Percentiles rank a stretch among this genome's conserved stretches.
phyloP scores from a whole-genome alignment of 2,329 filamentous ascomycete species.

The Stagonosporopsis tanaceti region DNA sequence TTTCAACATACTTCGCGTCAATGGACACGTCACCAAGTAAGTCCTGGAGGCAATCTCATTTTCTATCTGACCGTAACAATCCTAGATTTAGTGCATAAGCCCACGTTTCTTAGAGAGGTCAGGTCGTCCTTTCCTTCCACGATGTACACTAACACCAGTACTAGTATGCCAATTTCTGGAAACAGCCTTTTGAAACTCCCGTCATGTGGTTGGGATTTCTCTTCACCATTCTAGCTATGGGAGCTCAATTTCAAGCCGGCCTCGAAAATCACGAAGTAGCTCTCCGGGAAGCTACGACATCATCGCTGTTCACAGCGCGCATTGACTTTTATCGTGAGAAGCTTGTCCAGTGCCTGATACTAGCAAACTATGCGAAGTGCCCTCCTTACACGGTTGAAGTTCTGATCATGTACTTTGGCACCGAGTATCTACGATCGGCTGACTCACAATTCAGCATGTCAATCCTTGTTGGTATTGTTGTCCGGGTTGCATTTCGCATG shows the following conservation, averaged over 20 bases:
- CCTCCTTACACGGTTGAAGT: conserved; percentile 45
- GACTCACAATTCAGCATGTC: conserved; percentile 44
- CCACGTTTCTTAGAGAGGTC: conserved; percentile 40
- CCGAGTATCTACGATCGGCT: conserved; percentile 39
- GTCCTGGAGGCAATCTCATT: background rate
- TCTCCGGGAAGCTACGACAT: conserved; percentile 12
- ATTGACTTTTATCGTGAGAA: conserved; percentile 45
- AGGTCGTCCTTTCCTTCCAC: background rate
- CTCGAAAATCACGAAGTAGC: conserved; percentile 18
- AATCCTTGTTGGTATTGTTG: conserved; percentile 40
- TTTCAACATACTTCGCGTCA: conserved; percentile 36
- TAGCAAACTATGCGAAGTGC: conserved; percentile 48
- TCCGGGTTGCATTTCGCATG: conserved; percentile 49
- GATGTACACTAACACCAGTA: conserved; percentile 9
- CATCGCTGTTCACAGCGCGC: conserved; percentile 29
- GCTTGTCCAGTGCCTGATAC: conserved; percentile 41
- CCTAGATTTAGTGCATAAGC: conserved; percentile 39
- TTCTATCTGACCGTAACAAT: background rate
- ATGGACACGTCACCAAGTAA: conserved; percentile 42
- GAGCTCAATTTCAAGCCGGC: conserved; percentile 35
- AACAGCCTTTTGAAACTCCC: conserved; percentile 45
- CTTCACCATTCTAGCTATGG: conserved; percentile 51
- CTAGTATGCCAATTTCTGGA: conserved; percentile 56
- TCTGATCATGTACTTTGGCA: conserved; percentile 41
- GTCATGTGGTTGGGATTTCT: conserved; percentile 57